Percentiles rank a stretch among this genome's conserved stretches.
phyloP scores from a whole-genome alignment of 495 filamentous ascomycete species.

The Parathielavia hyrcaniae region DNA sequence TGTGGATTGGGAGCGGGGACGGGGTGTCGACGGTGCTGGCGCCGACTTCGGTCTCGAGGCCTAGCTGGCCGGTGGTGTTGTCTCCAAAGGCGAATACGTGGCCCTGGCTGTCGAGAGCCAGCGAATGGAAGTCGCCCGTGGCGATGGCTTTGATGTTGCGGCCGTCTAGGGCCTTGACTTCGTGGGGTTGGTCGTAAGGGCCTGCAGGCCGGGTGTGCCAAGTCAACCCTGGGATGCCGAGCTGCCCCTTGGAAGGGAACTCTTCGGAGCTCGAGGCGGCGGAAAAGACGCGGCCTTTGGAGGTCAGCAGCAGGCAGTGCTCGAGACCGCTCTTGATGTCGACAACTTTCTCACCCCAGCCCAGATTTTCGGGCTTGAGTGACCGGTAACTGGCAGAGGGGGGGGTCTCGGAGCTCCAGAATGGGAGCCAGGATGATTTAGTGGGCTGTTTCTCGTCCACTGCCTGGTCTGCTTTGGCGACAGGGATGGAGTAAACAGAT shows the following conservation, averaged over 20 bases:
- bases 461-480: conserved; percentile 63
- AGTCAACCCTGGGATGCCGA: conserved; percentile 74
- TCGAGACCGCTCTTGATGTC: conserved; percentile 72
- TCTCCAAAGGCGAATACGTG: conserved; percentile 84
- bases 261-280: conserved; percentile 68
- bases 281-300: conserved; percentile 76
- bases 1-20: conserved; percentile 56
- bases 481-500: conserved; percentile 79
- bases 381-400: conserved; percentile 55
- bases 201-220: conserved; percentile 74
- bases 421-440: conserved; percentile 64
- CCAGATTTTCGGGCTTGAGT: conserved; percentile 59
- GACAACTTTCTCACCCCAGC: conserved; percentile 67
- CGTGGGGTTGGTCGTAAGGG: conserved; percentile 72
- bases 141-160: conserved; percentile 62
- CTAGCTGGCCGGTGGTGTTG: conserved; percentile 81
- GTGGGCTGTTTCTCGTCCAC: conserved; percentile 50
- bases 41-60: conserved; percentile 59
- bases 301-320: conserved; percentile 81
- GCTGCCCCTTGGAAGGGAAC: conserved; percentile 77
- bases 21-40: conserved; percentile 61
- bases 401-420: conserved; percentile 54
- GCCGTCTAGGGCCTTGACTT: conserved; percentile 50
- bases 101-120: conserved; percentile 67
- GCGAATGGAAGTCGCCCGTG: conserved; percentile 79